phyloP scores from a whole-genome alignment of 2,329 filamentous ascomycete genomes.

The Penicillium palitans region DNA sequence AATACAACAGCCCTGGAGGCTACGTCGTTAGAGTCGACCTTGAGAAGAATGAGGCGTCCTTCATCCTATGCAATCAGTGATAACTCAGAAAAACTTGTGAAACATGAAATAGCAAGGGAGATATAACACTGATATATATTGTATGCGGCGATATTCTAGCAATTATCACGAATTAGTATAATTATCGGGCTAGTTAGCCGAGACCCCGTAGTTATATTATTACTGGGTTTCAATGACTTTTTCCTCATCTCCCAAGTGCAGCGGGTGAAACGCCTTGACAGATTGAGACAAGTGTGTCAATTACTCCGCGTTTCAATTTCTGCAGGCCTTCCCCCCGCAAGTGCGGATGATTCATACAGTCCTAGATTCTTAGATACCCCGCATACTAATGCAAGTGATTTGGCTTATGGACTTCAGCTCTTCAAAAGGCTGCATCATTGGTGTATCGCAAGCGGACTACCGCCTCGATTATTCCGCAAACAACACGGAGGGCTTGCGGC shows the following conservation, averaged over 20 bases:
- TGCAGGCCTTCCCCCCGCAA: not conserved
- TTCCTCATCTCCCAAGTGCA: not conserved
- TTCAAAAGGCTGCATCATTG: not conserved
- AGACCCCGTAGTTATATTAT: not conserved
- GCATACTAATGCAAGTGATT: not conserved
- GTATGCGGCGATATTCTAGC: too few species aligned
- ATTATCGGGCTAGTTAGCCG: not conserved
- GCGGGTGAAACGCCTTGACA: constrained; percentile 12
- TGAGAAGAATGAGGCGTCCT: too few species aligned
- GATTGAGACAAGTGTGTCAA: constrained; percentile 3
- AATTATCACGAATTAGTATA: too few species aligned
- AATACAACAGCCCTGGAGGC: too few species aligned
- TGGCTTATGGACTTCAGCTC: not conserved
- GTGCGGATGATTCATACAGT: not conserved
- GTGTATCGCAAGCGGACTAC: not conserved
- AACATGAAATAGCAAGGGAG: too few species aligned
- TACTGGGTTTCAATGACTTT: not conserved
- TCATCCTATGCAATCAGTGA: too few species aligned
- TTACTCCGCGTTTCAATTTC: not conserved
- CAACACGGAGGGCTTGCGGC: constrained; percentile 15
- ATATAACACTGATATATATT: too few species aligned
- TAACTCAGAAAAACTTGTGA: too few species aligned
- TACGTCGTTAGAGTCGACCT: too few species aligned
- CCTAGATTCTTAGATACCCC: not conserved
- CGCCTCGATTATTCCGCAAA: constrained; percentile 16